Base-by-base conservation (phyloP, 257 asterid genomes). In the Solanum pinnatisectum region DNA sequence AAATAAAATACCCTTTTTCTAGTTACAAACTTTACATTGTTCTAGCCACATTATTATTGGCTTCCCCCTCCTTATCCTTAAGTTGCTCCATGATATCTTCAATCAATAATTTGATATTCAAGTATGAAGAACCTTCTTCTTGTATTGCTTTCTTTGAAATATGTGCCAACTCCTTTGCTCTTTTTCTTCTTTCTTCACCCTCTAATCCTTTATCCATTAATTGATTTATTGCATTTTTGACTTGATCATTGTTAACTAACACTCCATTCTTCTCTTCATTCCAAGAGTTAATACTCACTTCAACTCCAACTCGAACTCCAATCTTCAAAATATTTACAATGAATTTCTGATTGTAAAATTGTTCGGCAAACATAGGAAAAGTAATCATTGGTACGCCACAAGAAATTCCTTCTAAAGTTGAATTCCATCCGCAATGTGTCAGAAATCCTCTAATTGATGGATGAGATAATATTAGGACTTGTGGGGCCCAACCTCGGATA, bases 401-500 rank as follows among this genome's bases (percentile, higher is more conserved):
- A 0, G 90, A 78, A 5, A 90, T 37, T 3, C 91, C 90, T 84
- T 91, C 93, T 11, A 91, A 88, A 0, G 87, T 77, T 44, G 93
- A 92, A 27, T 92, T 91, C 94, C 94, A 91, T 3, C 92, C 93
- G 8, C 94, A 92, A 25, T 92, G 93, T 3, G 93, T 92, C 40
- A 92, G 4, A 35, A 92, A 92, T 1, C 90, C 93, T 81, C 93
- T 90, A 0, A 90, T 72, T 0, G 91, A 36, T 1, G 71, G 65
- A 52, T 93, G 94, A 3, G 92, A 87, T 13, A 93, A 68, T 25
- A 93, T 91, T 68, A 90, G 36, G n/a, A 93, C 89, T 82, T 93
- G 95, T 4, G 93, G 92, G 2, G 92, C 94, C 94, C 94, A 93
- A 0, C 93, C 94, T 9, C 65, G 87, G 68, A 91, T 86, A 44